Evolutionary conservation across 2,329 filamentous ascomycete genomes (phyloP).

Genomic region (Bretziella fagacearum): DNA sequence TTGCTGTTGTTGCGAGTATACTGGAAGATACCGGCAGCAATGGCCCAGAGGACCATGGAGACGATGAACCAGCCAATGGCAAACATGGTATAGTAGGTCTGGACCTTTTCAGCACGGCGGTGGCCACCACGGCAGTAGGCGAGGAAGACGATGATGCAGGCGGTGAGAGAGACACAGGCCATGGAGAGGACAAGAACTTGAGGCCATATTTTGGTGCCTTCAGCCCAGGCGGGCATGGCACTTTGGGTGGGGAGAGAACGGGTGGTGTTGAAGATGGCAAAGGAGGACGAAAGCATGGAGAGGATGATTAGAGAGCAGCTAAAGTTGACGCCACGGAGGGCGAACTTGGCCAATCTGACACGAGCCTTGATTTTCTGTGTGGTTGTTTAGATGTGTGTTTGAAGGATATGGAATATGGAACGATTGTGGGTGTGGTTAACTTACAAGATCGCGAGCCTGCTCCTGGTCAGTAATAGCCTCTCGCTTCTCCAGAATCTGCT

Average conservation of each 20-base stretch:
- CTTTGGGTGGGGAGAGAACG: constrained; percentile 57
- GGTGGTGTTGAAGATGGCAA: constrained; percentile 85
- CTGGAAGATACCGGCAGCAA: constrained; percentile 73
- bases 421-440: constrained; percentile 23
- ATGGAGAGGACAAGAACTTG: constrained; percentile 70
- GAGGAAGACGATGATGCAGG: constrained; percentile 65
- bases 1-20: constrained; percentile 49
- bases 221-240: constrained; percentile 70
- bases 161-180: constrained; percentile 60
- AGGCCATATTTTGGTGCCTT: constrained; percentile 67
- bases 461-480: constrained; percentile 69
- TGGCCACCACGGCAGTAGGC: constrained; percentile 84
- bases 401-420: neutral
- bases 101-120: constrained; percentile 74
- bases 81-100: constrained; percentile 90
- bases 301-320: constrained; percentile 92
- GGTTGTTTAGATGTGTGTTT: constrained; percentile 21
- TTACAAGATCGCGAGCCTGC: constrained; percentile 73
- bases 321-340: constrained; percentile 91
- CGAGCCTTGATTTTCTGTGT: constrained; percentile 75
- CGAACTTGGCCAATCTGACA: constrained; percentile 83
- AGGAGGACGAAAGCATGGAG: constrained; percentile 72
- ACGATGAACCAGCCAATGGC: constrained; percentile 87
- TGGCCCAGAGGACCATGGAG: constrained; percentile 80
- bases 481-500: constrained; percentile 70